These are phyloP conservation scores for Cicer chorassanicum DNA, from an alignment of 306 rosid species.

Conservation along the genomic window DNA sequence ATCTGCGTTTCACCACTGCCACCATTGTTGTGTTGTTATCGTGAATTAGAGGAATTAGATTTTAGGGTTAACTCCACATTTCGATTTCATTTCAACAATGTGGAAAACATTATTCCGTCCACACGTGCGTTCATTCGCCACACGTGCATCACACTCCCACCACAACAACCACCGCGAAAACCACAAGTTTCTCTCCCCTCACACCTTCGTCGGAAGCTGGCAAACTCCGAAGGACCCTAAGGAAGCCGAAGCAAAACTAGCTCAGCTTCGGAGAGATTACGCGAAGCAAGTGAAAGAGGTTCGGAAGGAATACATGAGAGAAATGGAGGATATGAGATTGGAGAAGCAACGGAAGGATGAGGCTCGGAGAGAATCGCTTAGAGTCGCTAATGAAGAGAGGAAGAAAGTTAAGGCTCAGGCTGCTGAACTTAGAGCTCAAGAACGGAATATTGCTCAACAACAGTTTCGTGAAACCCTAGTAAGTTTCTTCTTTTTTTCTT, in stretches of 20 bases:
- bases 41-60: too few species aligned
- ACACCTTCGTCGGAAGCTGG: constrained; percentile 73
- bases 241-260: constrained; percentile 75
- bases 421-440: constrained; percentile 68
- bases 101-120: constrained; percentile 6
- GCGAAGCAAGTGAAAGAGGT: constrained; percentile 77
- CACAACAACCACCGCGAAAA: constrained; percentile 59
- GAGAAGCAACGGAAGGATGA: constrained; percentile 78
- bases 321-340: constrained; percentile 66
- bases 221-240: constrained; percentile 65
- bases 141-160: constrained; percentile 59
- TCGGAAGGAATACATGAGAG: constrained; percentile 69
- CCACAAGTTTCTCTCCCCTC: constrained; percentile 59
- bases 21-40: too few species aligned
- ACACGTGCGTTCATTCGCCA: constrained; percentile 51
- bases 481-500: background rate
- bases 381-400: constrained; percentile 73
- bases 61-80: too few species aligned
- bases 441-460: constrained; percentile 65
- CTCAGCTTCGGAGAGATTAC: constrained; percentile 67
- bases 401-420: constrained; percentile 75
- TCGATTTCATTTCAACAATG: background rate
- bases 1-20: too few species aligned
- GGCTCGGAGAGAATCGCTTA: constrained; percentile 65
- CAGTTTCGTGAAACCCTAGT: constrained; percentile 77